Base-by-base conservation (phyloP, 805 yeast species). In the Sungouiozyma ichnusensis region DNA sequence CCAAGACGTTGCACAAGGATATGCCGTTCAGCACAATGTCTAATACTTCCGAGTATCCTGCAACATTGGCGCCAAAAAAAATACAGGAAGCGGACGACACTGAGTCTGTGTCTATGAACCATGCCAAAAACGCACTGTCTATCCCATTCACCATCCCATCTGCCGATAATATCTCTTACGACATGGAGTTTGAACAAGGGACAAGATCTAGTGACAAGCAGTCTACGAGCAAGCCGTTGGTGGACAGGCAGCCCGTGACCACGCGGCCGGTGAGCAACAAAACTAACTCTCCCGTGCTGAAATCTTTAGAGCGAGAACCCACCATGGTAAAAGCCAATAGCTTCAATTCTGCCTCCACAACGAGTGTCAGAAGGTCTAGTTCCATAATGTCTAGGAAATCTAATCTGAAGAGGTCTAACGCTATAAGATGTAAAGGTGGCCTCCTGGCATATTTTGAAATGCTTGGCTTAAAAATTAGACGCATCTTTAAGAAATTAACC, bases 351-450 rank as follows among this genome's bases (percentile, higher is more conserved):
- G 24, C 18, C 13, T 19, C 38, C 19, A 37, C 46, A 7, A 33
- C 35, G 20, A 24, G 33, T 15, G 24, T 20, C 16, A 24, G 29
- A 11, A 24, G 29, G 11, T 24, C 29, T 11, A 11, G 29, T 6
- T 24, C 29, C 9, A 7, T 24, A 24, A 37, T 19, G 14, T 38
- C 39, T 9, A 29, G 29, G 2, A 27, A 11, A 19, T 50, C 51
- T 5, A 15, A 18, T 11, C 39, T 51, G 36, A 53, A 48, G 37
- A 50, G 54, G 43, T 53, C 64, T 1, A 54, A 62, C 37, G 71
- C 69, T 4, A 52, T 66, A 27, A 60, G 61, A 43, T 64, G 65
- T 44, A 59, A 61, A 36, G 63, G 68, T 36, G 70, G 70, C 14
- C 54, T 68, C 49, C 49, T 67, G 24, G 47, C 62, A 11, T 60